A percentile compares a stretch with the other conserved stretches of the same genome.
Evolutionary conservation across 345 rosid genomes (phyloP).

Genomic region (Cardamine occulta): DNA sequence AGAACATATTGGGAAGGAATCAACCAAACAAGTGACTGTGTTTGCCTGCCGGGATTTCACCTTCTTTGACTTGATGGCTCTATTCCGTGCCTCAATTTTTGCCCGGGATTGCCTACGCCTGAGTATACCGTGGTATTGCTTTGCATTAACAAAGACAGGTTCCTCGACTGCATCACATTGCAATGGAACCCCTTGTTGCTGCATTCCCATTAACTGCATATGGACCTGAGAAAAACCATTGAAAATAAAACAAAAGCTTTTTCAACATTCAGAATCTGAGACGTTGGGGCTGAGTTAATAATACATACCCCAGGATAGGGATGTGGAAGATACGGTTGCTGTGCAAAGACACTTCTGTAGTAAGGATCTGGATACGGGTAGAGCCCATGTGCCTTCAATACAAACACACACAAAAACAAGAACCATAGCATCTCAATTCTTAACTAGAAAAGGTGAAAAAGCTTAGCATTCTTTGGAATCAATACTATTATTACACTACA

Average conservation of each 20-base stretch:
- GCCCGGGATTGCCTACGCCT: constrained; percentile 96
- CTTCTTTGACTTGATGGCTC: constrained; percentile 73
- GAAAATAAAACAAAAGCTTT: constrained; percentile 2
- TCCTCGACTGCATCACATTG: constrained; percentile 94
- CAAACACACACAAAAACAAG: constrained; percentile 38
- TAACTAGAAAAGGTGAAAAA: constrained; percentile 7
- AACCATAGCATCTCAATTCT: constrained; percentile 19
- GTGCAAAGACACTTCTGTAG: constrained; percentile 91
- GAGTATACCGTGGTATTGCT: constrained; percentile 96
- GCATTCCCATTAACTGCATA: constrained; percentile 94
- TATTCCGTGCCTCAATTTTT: constrained; percentile 82
- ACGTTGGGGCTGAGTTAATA: neutral
- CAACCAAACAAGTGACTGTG: neutral
- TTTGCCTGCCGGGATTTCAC: constrained; percentile 37
- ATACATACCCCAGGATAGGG: constrained; percentile 62
- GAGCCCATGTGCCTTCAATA: constrained; percentile 65
- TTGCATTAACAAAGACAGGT: constrained; percentile 97
- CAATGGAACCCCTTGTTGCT: constrained; percentile 96
- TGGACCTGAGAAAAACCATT: constrained; percentile 58
- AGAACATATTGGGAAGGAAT: constrained; percentile 9
- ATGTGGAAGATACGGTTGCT: constrained; percentile 74
- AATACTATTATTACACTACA: neutral
- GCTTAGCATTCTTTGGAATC: constrained; percentile 1
- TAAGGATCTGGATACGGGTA: constrained; percentile 97
- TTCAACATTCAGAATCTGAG: neutral